These are phyloP conservation scores for Bremia lactucae DNA, from an alignment of 352 stramenopile genomes.

Conservation along the genomic window DNA sequence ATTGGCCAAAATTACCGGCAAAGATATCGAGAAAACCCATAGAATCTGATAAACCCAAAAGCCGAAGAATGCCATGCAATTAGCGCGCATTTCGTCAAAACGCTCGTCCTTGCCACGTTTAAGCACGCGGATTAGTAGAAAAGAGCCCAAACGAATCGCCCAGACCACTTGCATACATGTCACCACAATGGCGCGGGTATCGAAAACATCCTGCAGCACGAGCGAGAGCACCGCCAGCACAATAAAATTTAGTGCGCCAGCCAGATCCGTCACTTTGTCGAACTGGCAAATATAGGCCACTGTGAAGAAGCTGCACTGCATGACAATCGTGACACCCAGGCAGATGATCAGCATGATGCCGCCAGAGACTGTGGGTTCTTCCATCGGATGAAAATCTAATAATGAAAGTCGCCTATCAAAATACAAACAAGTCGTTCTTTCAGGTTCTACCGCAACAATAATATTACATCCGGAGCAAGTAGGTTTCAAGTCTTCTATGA, in stretches of 20 bases:
- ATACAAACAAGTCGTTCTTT: no score
- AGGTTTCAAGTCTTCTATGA: no score
- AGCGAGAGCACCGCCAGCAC: constrained; percentile 40
- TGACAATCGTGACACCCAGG: constrained; percentile 33
- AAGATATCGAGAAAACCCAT: constrained; percentile 66
- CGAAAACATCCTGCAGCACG: constrained; percentile 30
- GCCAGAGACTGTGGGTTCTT: constrained; percentile 16
- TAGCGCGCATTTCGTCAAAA: constrained; percentile 65
- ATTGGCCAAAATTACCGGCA: constrained; percentile 58
- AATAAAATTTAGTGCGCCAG: constrained; percentile 49
- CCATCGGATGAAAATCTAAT: no score
- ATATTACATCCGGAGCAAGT: no score
- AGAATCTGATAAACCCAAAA: constrained; percentile 80
- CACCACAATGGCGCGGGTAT: constrained; percentile 37
- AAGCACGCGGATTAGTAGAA: constrained; percentile 57
- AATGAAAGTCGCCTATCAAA: no score
- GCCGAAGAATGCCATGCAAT: constrained; percentile 53
- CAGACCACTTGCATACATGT: constrained; percentile 39
- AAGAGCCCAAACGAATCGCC: constrained; percentile 52
- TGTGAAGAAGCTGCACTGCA: constrained; percentile 54
- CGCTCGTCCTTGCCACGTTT: constrained; percentile 59
- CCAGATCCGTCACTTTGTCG: constrained; percentile 59
- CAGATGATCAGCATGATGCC: constrained; percentile 34
- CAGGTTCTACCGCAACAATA: no score
- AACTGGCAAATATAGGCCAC: constrained; percentile 50